A percentile compares a stretch with the other conserved stretches of the same genome.
Conservation (phyloP, 2,329 filamentous ascomycete genomes). For the Myriangium duriaei region DNA sequence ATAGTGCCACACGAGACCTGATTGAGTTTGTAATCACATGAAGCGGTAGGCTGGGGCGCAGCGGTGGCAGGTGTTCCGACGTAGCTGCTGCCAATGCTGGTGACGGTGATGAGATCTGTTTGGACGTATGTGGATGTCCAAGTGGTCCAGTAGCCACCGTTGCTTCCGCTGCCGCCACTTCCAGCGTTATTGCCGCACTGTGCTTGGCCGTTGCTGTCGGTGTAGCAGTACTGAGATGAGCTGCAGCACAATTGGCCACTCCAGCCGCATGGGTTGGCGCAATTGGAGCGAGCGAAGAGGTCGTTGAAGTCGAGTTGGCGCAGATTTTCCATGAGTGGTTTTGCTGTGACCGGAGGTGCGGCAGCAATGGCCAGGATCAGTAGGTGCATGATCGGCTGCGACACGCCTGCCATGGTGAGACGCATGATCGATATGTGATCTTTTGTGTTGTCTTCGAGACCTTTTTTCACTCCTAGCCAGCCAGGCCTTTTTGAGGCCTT, state of each 20-base stretch:
- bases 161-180: constrained; percentile 15
- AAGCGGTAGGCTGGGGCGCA: constrained; percentile 17
- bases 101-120: constrained; percentile 37
- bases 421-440: not conserved
- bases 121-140: constrained; percentile 46
- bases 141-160: constrained; percentile 39
- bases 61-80: constrained; percentile 17
- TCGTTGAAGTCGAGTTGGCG: not conserved
- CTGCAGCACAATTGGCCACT: constrained; percentile 39
- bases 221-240: constrained; percentile 34
- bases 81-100: constrained; percentile 41
- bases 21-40: constrained; percentile 35
- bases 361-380: not conserved
- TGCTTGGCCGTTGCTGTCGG: constrained; percentile 37
- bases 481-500: no score
- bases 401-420: not conserved
- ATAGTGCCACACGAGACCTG: constrained; percentile 53
- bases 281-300: constrained; percentile 25
- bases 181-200: constrained; percentile 27
- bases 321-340: not conserved
- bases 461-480: no score
- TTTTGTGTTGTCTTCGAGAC: not conserved
- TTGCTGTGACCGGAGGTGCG: not conserved
- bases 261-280: constrained; percentile 41
- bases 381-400: not conserved